Conservation (phyloP, 371 early-diverging fungal species). For the Entomophthora muscae region DNA sequence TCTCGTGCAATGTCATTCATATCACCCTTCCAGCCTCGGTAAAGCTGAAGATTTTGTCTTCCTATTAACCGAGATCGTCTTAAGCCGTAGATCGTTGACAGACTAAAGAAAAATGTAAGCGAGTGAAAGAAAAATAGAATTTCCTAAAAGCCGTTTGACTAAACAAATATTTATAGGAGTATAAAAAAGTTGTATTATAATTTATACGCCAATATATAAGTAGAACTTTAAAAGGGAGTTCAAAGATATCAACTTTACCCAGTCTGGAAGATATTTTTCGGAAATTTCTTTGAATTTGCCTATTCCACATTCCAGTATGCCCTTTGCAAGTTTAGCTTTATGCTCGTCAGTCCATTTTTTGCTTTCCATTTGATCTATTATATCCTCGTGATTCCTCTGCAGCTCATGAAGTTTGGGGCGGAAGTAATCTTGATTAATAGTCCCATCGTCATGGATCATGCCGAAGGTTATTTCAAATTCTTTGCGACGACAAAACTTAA, state of each 20-base stretch:
- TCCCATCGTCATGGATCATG: conserved; percentile 64
- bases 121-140: neutral
- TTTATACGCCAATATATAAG: conserved; percentile 8
- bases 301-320: conserved; percentile 71
- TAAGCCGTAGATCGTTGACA: conserved; percentile 67
- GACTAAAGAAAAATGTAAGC: conserved; percentile 20
- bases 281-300: conserved; percentile 77
- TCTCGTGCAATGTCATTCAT: conserved; percentile 47
- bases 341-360: conserved; percentile 78
- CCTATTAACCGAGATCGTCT: conserved; percentile 72
- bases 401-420: conserved; percentile 12
- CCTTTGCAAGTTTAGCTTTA: conserved; percentile 45
- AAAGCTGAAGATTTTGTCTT: conserved; percentile 65
- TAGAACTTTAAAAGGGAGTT: neutral
- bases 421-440: conserved; percentile 57
- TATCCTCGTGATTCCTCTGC: conserved; percentile 11
- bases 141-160: neutral
- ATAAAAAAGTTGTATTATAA: conserved; percentile 76
- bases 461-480: conserved; percentile 62
- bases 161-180: conserved; percentile 12
- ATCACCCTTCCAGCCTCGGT: conserved; percentile 69
- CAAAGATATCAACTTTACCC: conserved; percentile 41
- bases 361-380: conserved; percentile 18
- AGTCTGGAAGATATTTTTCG: conserved; percentile 53
- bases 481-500: conserved; percentile 61